Conservation (phyloP, 768 basidiomycete genomes). For the Steccherinum ochraceum region DNA sequence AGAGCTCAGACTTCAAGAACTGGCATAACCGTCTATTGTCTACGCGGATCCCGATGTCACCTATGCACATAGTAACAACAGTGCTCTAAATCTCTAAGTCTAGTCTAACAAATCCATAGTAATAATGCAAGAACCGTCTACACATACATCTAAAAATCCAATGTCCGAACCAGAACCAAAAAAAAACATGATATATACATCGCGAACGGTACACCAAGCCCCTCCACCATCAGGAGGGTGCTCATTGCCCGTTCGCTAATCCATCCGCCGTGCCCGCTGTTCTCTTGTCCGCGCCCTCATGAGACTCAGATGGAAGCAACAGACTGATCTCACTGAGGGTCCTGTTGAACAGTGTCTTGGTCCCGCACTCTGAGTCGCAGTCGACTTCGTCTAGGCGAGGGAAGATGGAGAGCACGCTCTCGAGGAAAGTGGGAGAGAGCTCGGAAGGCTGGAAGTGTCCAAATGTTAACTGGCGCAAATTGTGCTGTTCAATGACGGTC, state of each 20-base stretch:
- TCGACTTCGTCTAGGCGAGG: conserved; percentile 10
- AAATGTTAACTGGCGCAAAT: conserved; percentile 7
- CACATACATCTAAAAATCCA: neutral
- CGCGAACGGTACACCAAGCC: conserved; percentile 12
- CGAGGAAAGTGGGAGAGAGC: conserved; percentile 5
- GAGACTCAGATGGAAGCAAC: no score
- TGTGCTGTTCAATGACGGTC: neutral
- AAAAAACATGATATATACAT: neutral
- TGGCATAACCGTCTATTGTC: no score
- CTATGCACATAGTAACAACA: no score
- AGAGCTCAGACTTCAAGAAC: no score
- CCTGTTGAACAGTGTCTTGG: conserved; percentile 2
- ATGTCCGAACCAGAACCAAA: neutral
- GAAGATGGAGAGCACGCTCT: conserved; percentile 4
- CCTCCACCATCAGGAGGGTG: neutral
- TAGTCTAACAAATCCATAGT: neutral
- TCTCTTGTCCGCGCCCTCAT: neutral
- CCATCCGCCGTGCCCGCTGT: conserved; percentile 9
- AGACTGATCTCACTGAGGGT: neutral
- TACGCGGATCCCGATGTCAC: no score
- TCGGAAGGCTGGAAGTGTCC: neutral
- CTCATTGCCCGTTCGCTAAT: conserved; percentile 14
- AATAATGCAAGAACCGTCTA: neutral
- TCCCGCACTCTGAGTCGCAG: conserved; percentile 1
- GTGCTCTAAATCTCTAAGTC: no score